A percentile compares a stretch with the other conserved stretches of the same genome.
Evolutionary conservation across 2,329 filamentous ascomycete species (phyloP).

Genomic region (Fusarium palustre): DNA sequence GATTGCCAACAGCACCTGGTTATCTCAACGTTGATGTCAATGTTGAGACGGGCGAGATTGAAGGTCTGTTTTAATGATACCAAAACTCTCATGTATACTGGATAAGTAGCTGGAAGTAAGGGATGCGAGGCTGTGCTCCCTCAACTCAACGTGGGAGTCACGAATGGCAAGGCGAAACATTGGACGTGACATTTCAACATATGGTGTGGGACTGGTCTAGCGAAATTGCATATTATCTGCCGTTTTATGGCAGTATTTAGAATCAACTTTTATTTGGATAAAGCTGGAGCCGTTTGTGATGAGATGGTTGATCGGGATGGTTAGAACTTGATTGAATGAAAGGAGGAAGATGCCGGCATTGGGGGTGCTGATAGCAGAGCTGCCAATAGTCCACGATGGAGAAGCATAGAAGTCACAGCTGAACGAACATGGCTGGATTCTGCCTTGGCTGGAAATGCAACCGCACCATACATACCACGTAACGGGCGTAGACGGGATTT

Average conservation of each 20-base stretch:
- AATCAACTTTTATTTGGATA: conserved; percentile 21
- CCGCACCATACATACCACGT: conserved; percentile 26
- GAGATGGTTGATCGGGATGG: background rate
- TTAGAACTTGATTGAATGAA: background rate
- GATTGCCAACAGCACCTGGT: conserved; percentile 91
- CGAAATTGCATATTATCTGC: conserved; percentile 31
- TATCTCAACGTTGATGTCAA: conserved; percentile 94
- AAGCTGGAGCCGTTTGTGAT: background rate
- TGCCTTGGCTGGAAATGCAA: conserved; percentile 32
- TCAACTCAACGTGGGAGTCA: conserved; percentile 49
- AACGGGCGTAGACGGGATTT: conserved; percentile 26
- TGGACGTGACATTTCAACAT: conserved; percentile 48
- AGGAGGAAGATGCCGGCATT: background rate
- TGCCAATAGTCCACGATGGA: background rate
- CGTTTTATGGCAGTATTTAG: conserved; percentile 26
- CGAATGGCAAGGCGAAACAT: conserved; percentile 42
- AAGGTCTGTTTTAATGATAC: conserved; percentile 81
- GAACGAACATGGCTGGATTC: conserved; percentile 6
- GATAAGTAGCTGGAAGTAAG: conserved; percentile 12
- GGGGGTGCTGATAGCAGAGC: background rate
- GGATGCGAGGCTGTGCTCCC: conserved; percentile 28
- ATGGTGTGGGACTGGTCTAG: conserved; percentile 41
- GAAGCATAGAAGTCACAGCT: conserved; percentile 3
- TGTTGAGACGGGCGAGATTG: conserved; percentile 84
- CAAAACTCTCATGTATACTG: conserved; percentile 4